Evolutionary conservation across 2,329 filamentous ascomycete genomes (phyloP).

Genomic region (Zasmidium citrigriseum): DNA sequence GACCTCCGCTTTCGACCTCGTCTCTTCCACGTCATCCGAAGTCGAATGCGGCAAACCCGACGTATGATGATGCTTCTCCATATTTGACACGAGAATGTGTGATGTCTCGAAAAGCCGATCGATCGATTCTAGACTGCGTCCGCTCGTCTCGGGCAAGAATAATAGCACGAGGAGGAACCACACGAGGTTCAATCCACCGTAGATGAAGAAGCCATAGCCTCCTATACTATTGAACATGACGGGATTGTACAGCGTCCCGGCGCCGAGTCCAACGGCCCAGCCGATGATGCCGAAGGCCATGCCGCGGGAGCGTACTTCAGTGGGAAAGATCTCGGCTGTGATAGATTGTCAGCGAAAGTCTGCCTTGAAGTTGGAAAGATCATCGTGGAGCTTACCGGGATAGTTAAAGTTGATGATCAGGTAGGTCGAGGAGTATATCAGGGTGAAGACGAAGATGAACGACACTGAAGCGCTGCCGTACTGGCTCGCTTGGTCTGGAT

Average conservation of each 20-base stretch:
- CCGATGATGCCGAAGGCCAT: constrained; percentile 61
- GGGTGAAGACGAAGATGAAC: constrained; percentile 3
- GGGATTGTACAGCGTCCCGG: constrained; percentile 53
- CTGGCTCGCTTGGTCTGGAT: neutral
- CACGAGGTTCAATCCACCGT: constrained; percentile 1
- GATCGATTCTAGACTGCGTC: constrained; percentile 1
- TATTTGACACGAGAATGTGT: too few species aligned
- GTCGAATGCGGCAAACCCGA: neutral
- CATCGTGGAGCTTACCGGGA: neutral
- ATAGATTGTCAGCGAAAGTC: neutral
- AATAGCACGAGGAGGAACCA: neutral
- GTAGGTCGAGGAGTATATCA: constrained; percentile 1
- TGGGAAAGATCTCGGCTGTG: constrained; percentile 56
- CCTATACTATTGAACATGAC: constrained; percentile 48
- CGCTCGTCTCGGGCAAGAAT: constrained; percentile 1
- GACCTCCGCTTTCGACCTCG: neutral
- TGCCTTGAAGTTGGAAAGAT: constrained; percentile 52
- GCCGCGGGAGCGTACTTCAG: constrained; percentile 59
- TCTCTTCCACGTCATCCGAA: neutral
- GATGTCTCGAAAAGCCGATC: constrained; percentile 2
- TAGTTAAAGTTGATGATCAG: constrained; percentile 6
- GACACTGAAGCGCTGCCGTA: neutral
- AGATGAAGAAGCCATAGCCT: constrained; percentile 5
- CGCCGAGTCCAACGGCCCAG: constrained; percentile 59
- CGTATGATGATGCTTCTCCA: neutral